Conservation (phyloP, 305 asterid species). For the Fraxinus greggii region DNA sequence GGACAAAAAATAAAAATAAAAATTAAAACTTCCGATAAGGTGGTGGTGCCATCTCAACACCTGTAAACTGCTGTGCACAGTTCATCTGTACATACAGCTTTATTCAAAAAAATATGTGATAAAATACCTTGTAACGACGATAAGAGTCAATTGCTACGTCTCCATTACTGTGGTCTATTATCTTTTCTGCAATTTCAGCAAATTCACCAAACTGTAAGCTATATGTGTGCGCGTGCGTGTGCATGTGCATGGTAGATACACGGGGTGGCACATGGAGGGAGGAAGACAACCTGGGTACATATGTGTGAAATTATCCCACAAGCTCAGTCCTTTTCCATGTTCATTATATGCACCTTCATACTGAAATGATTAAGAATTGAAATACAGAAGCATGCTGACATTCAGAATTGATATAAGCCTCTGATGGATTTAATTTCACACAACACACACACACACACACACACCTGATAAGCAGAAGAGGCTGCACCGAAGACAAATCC, state of each 20-base stretch:
- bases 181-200: conserved; percentile 30
- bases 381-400: neutral
- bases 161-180: conserved; percentile 35
- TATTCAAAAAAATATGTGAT: neutral
- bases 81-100: neutral
- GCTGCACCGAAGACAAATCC: conserved; percentile 41
- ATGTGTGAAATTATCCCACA: conserved; percentile 63
- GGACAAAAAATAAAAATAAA: neutral
- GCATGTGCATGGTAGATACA: neutral
- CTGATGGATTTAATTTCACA: neutral
- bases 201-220: neutral
- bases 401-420: neutral
- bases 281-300: conserved; percentile 40
- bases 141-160: conserved; percentile 47
- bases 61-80: neutral
- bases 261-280: neutral
- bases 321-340: conserved; percentile 53
- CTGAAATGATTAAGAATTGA: conserved; percentile 18
- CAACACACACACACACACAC: neutral
- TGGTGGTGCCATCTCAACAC: neutral
- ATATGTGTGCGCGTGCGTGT: neutral
- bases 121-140: conserved; percentile 39
- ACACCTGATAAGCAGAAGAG: conserved; percentile 44
- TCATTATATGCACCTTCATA: conserved; percentile 50
- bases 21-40: neutral